Percentiles rank a stretch among this genome's conserved stretches.
These are phyloP conservation scores for Quercus engelmannii DNA, from an alignment of 306 rosid species.

Conservation along the genomic window DNA sequence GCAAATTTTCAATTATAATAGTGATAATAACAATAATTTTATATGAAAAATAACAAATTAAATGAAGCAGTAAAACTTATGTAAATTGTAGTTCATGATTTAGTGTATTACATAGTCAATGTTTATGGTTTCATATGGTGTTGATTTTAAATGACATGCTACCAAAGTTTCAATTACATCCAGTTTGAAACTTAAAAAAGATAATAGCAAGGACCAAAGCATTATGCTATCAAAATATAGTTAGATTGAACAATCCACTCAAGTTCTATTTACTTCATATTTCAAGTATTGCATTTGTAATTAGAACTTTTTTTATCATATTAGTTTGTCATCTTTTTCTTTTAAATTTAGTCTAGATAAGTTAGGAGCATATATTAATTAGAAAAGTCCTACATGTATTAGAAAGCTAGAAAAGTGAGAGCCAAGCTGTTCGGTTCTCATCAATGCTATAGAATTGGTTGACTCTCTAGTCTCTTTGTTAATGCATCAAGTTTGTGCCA, in stretches of 20 bases:
- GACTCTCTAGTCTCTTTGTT: neutral
- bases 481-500: neutral
- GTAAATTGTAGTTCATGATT: too few species aligned
- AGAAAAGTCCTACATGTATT: neutral
- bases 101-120: neutral
- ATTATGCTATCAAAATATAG: too few species aligned
- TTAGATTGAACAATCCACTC: too few species aligned
- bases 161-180: neutral
- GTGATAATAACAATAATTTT: too few species aligned
- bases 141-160: neutral
- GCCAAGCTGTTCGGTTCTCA: neutral
- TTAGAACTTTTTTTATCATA: neutral
- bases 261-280: neutral
- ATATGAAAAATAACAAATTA: too few species aligned
- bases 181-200: neutral
- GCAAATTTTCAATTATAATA: too few species aligned
- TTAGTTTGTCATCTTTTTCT: neutral
- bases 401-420: neutral
- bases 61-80: too few species aligned
- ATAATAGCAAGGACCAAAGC: too few species aligned
- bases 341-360: neutral
- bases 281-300: neutral
- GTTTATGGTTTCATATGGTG: neutral
- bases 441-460: neutral
- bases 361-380: neutral